Base-by-base conservation (phyloP, 805 yeast genomes). In the Saturnispora kantuleensis region DNA sequence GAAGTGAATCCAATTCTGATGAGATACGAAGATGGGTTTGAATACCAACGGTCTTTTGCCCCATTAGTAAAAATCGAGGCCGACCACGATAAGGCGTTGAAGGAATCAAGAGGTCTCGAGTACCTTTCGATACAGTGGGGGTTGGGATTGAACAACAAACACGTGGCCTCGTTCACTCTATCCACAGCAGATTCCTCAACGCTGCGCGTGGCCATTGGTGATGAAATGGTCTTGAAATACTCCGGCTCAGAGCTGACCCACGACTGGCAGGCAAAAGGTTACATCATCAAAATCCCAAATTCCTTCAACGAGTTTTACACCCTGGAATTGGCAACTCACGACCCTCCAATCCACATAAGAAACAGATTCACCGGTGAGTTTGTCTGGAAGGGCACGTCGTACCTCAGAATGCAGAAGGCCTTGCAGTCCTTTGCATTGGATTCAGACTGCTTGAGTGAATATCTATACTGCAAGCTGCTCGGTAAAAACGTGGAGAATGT, bases 341-440 rank as follows among this genome's bases (percentile, higher is more conserved):
- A 62, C 1, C 84, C 87, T 1, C 84, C 84, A 42, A 74, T 80
- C 2, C 70, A 79, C 48, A 57, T 74, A 33, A 71, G 74, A 2
- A 70, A 76, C 4, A 85, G 81, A 17, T 89, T 85, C 59, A 77
- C 89, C 1, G 88, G 89, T 0, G 90, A 85, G 54, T 83, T 86
- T 58, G 85, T 84, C 42, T 89, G 96, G 96, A 84, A 84, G 52
- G 93, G 90, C 12, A 78, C 81, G 2, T 69, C 95, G 1, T 88
- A 81, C 57, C 80, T 76, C 35, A 74, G 97, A 56, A 85, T 86
- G 93, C 95, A 85, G 64, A 65, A 67, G 16, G 93, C 96, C 0
- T 64, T 89, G 63, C 75, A 70, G 46, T 56, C 57, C 5, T 85
- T 89, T 66, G 96, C 96, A 3, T 65, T 77, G 8, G 74, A 79